A percentile compares a stretch with the other conserved stretches of the same genome.
Conservation (phyloP, 257 asterid species). For the Solanum chmielewskii region DNA sequence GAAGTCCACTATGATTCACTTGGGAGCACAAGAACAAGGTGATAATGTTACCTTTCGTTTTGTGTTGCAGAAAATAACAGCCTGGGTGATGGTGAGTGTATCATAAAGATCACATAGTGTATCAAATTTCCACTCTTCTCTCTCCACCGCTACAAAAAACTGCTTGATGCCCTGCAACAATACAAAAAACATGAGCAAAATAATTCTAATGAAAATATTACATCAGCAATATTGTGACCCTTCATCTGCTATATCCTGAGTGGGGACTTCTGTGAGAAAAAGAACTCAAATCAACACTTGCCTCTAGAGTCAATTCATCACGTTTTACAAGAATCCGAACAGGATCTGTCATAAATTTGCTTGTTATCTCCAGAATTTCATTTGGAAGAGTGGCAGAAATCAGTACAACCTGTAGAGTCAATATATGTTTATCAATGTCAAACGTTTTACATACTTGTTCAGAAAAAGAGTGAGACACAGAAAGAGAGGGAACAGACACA, state of each 20-base stretch:
- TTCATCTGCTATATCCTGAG: background rate
- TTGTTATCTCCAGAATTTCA: slow-evolving; percentile 89
- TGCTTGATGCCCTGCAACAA: slow-evolving; percentile 85
- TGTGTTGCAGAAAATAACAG: slow-evolving; percentile 93
- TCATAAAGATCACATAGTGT: slow-evolving; percentile 92
- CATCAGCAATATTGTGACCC: background rate
- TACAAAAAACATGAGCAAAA: background rate
- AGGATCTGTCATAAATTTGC: slow-evolving; percentile 99
- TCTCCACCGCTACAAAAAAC: slow-evolving; percentile 95
- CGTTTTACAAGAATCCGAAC: slow-evolving; percentile 96
- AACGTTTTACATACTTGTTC: background rate
- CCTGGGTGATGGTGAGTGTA: slow-evolving; percentile 93
- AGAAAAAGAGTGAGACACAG: background rate
- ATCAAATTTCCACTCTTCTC: slow-evolving; percentile 95
- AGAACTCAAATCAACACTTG: slow-evolving; percentile 7
- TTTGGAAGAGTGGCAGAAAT: slow-evolving; percentile 98
- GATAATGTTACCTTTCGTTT: slow-evolving; percentile 64
- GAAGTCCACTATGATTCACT: background rate
- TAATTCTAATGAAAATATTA: background rate
- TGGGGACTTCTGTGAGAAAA: background rate
- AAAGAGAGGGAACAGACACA: background rate
- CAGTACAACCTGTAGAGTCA: slow-evolving; percentile 63
- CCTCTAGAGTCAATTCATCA: slow-evolving; percentile 99
- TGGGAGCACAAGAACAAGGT: background rate
- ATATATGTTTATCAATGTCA: background rate